Base-by-base conservation (phyloP, 805 yeast species). In the Candida multigemmis region DNA sequence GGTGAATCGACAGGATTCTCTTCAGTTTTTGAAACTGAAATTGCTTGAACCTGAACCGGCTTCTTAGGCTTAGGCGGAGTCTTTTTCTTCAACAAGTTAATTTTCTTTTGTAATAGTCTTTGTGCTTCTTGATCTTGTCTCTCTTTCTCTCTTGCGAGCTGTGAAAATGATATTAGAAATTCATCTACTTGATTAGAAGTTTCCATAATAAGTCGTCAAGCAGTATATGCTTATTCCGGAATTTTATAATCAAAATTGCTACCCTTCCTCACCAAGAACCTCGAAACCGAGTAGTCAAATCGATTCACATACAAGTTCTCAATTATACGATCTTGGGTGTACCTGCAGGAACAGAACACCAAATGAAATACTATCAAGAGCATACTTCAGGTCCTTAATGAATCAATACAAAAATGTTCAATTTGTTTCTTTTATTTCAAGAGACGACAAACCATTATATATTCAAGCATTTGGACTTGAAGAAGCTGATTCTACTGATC, bases 381-480 rank as follows among this genome's bases (percentile, higher is more conserved):
- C n/a, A n/a, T n/a, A n/a, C n/a, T n/a, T n/a, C n/a, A n/a, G n/a
- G n/a, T n/a, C n/a, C n/a, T n/a, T n/a, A n/a, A n/a, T n/a, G n/a
- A n/a, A n/a, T n/a, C n/a, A 37, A 30, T 30, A 36, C 16, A 43
- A 38, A 23, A 28, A 33, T 9, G 56, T 71, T n/a, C 58, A 57
- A 34, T 76, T 76, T 47, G 68, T 75, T 3, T 58, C 81, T 11
- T 46, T 76, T 27, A 71, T 76, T 13, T 69, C 81, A 1, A 52
- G 77, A 33, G 68, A 67, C 26, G 74, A 73, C 41, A 62, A 56
- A 22, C 84, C 83, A 8, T 43, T 76, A 13, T 77, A 76, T 44
- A 71, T 74, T 22, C 80, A 74, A 41, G 54, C 70, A 22, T 65
- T 75, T 30, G 56, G 62, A 12, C 14, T 12, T 12, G 11, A 4